phyloP scores from a whole-genome alignment of 306 rosid species.

The Potentilla sterilis region DNA sequence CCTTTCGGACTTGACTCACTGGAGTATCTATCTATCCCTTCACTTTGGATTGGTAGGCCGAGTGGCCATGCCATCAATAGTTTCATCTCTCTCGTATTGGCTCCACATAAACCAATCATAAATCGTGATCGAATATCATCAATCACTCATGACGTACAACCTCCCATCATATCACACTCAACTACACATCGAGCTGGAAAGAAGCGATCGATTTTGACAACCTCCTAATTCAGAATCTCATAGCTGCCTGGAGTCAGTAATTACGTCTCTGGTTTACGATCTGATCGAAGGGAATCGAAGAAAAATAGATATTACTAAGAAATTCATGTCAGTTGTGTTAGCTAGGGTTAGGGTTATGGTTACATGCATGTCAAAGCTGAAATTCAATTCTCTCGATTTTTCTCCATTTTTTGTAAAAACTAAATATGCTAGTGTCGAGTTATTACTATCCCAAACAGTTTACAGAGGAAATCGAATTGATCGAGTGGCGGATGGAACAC shows the following conservation, averaged over 20 bases:
- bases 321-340: neutral
- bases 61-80: neutral
- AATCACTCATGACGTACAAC: constrained; percentile 20
- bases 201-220: constrained; percentile 38
- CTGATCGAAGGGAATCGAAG: neutral
- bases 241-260: neutral
- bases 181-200: constrained; percentile 2
- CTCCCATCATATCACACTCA: constrained; percentile 35
- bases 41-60: neutral
- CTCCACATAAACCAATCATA: constrained; percentile 25
- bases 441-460: no score
- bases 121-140: neutral
- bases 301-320: neutral
- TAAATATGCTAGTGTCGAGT: no score
- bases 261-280: neutral
- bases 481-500: no score
- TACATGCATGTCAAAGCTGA: neutral
- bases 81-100: constrained; percentile 18
- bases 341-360: neutral
- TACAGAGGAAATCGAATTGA: no score
- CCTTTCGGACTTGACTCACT: neutral
- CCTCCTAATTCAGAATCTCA: constrained; percentile 32
- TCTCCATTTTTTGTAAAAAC: no score
- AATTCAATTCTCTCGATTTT: no score
- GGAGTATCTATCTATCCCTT: neutral